Evolutionary conservation across 805 yeast genomes (phyloP).

Genomic region (Zygoascus bituminiphila): DNA sequence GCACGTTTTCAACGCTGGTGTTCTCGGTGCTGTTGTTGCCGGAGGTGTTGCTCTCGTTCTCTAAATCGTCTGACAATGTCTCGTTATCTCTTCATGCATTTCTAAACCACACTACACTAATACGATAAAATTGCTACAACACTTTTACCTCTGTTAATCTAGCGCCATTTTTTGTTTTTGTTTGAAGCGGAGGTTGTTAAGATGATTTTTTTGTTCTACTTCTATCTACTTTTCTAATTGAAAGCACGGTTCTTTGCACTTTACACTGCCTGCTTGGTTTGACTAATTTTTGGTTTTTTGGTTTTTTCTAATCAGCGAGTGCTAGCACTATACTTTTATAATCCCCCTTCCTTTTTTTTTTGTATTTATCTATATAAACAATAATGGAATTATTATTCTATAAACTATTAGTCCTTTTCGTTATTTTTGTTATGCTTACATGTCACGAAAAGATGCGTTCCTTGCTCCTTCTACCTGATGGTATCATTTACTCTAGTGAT

Average conservation of each 20-base stretch:
- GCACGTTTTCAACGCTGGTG: constrained; percentile 31
- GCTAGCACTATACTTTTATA: no score
- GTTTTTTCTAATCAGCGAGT: no score
- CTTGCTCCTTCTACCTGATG: no score
- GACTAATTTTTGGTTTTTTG: background rate
- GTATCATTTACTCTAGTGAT: no score
- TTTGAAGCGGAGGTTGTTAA: background rate
- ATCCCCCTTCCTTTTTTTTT: background rate
- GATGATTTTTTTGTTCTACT: constrained; percentile 1
- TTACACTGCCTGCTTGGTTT: background rate
- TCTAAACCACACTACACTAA: background rate
- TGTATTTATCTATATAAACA: background rate
- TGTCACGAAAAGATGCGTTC: no score
- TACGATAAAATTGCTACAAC: background rate
- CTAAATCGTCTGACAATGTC: constrained; percentile 18
- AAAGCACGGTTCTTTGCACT: background rate
- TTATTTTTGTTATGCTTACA: background rate
- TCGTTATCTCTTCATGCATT: background rate
- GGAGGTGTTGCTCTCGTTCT: constrained; percentile 33
- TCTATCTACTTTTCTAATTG: background rate
- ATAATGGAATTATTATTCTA: background rate
- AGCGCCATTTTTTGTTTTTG: background rate
- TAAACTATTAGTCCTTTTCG: background rate
- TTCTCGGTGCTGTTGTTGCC: constrained; percentile 34
- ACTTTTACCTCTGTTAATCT: background rate